Percentiles rank a stretch among this genome's conserved stretches.
Evolutionary conservation across 176 grass and related monocot genomes (phyloP).

Genomic region (Rhynchospora breviuscula): DNA sequence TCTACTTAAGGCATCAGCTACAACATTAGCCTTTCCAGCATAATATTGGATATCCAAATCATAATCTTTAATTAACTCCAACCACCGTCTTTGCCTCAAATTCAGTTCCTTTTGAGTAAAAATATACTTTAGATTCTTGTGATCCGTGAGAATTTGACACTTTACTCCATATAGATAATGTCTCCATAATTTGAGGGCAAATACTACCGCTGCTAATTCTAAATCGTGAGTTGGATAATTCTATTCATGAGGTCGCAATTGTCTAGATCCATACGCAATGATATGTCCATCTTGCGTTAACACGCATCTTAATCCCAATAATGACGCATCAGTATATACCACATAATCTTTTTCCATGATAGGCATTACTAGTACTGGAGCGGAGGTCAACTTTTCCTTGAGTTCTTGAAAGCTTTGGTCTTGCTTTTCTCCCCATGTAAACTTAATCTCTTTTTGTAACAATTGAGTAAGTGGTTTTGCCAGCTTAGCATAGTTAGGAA

Average conservation of each 20-base stretch:
- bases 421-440: not conserved
- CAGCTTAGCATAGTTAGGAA: not conserved
- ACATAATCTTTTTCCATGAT: not conserved
- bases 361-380: not conserved
- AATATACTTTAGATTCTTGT: too few species aligned
- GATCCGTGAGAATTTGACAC: too few species aligned
- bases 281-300: not conserved
- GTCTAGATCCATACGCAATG: not conserved
- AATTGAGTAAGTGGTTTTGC: not conserved
- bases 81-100: too few species aligned
- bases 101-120: too few species aligned
- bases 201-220: not conserved
- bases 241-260: not conserved
- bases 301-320: not conserved
- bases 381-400: not conserved
- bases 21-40: not conserved
- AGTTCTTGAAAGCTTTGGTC: not conserved
- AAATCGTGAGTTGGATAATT: too few species aligned
- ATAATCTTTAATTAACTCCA: too few species aligned
- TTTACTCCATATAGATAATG: not conserved
- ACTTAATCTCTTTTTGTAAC: not conserved
- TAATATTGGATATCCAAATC: conserved; percentile 3
- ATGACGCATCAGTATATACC: not conserved
- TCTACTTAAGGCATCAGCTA: too few species aligned
- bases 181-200: not conserved